Conservation (phyloP, 305 asterid species). For the Fraxinus xanthoxyloides region DNA sequence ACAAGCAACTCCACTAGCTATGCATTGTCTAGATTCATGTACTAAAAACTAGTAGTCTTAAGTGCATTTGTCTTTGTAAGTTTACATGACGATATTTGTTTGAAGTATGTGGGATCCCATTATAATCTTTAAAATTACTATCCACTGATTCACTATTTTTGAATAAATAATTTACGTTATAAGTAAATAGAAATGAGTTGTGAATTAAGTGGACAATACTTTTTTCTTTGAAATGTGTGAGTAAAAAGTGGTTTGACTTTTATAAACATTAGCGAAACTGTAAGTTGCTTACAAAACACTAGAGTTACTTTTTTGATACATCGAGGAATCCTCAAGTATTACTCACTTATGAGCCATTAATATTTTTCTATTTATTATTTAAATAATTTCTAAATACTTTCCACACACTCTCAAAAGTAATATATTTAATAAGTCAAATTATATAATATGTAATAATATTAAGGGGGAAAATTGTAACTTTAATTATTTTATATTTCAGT, state of each 20-base stretch:
- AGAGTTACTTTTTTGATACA: not conserved
- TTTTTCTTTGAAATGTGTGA: not conserved
- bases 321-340: not conserved
- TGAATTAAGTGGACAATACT: not conserved
- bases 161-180: too few relatives aligned
- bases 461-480: not conserved
- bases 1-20: conserved; percentile 27
- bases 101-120: conserved; percentile 7
- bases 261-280: not conserved
- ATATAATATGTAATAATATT: not conserved
- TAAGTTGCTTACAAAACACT: not conserved
- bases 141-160: not conserved
- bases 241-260: too few relatives aligned
- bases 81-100: conserved; percentile 11
- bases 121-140: not conserved
- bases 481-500: too few relatives aligned
- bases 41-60: conserved; percentile 20
- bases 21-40: conserved; percentile 22
- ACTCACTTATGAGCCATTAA: not conserved
- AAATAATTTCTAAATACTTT: too few relatives aligned
- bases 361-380: too few relatives aligned
- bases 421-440: not conserved
- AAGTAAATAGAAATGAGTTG: too few relatives aligned
- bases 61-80: conserved; percentile 25
- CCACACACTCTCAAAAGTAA: not conserved